phyloP scores from a whole-genome alignment of 768 basidiomycete species.

The Naematelia encephala region DNA sequence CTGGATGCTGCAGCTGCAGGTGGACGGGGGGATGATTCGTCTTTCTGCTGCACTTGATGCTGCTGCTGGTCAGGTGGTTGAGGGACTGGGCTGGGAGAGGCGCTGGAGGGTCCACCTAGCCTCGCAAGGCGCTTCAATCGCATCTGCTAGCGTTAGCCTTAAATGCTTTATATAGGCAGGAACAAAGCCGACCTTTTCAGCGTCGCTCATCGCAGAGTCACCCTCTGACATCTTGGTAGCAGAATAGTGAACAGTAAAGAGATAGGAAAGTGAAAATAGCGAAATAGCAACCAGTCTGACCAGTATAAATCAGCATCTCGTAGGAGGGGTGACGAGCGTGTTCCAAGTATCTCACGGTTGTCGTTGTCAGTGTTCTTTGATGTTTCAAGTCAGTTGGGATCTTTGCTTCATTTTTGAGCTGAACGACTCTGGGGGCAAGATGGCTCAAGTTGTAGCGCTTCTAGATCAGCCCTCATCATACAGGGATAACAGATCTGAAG shows the following conservation, averaged over 20 bases:
- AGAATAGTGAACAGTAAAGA: background rate
- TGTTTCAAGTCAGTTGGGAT: too few relatives aligned
- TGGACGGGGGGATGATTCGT: background rate
- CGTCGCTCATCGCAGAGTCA: conserved; percentile 24
- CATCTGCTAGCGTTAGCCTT: conserved; percentile 53
- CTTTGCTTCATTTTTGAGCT: too few relatives aligned
- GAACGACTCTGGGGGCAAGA: too few relatives aligned
- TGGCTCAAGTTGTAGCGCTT: conserved; percentile 76
- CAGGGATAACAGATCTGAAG: conserved; percentile 81
- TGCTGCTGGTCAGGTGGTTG: conserved; percentile 40
- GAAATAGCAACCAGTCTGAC: too few relatives aligned
- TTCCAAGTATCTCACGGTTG: background rate
- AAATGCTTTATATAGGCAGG: conserved; percentile 59
- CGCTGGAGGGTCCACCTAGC: conserved; percentile 57
- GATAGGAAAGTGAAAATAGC: background rate
- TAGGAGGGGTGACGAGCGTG: background rate
- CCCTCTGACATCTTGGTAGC: conserved; percentile 19
- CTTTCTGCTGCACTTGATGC: conserved; percentile 1
- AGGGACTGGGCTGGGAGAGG: conserved; percentile 24
- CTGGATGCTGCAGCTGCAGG: conserved; percentile 19
- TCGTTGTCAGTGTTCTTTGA: too few relatives aligned
- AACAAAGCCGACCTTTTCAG: conserved; percentile 37
- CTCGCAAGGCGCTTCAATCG: conserved; percentile 74
- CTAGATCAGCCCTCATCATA: conserved; percentile 96
- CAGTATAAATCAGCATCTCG: too few relatives aligned